These are phyloP conservation scores for Posidonia oceanica DNA, from an alignment of 116 monocot species.

Conservation along the genomic window DNA sequence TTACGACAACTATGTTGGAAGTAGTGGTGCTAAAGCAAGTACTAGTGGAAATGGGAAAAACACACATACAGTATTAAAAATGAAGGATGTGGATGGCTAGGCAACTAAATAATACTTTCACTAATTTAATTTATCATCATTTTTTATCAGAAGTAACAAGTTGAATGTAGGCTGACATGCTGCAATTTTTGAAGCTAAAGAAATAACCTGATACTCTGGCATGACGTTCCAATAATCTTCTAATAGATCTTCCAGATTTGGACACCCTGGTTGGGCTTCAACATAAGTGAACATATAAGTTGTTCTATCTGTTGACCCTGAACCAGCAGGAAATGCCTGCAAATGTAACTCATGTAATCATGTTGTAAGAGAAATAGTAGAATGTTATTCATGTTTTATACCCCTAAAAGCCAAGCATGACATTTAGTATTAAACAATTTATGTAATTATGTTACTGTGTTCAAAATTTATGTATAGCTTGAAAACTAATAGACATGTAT, in stretches of 20 bases:
- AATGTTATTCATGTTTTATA: background rate
- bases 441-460: too few species aligned
- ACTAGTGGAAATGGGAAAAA: too few species aligned
- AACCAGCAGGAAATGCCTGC: slow-evolving; percentile 96
- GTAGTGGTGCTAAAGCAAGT: too few species aligned
- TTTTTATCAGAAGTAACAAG: too few species aligned
- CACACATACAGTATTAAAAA: too few species aligned
- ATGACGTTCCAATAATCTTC: slow-evolving; percentile 86
- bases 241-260: slow-evolving; percentile 72
- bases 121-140: too few species aligned
- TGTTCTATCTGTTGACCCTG: slow-evolving; percentile 78
- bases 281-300: slow-evolving; percentile 95
- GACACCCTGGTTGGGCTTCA: slow-evolving; percentile 47
- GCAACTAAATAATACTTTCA: too few species aligned
- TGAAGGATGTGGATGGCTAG: too few species aligned
- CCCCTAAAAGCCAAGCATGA: background rate
- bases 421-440: too few species aligned
- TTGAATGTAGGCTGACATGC: too few species aligned
- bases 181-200: background rate
- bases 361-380: background rate
- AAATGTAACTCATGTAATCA: background rate
- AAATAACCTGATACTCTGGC: slow-evolving; percentile 73
- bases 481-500: background rate
- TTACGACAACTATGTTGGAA: too few species aligned
- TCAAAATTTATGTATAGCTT: background rate